A percentile compares a stretch with the other conserved stretches of the same genome.
Conservation (phyloP, 2,329 filamentous ascomycete genomes). For the Trichophyton simii region DNA sequence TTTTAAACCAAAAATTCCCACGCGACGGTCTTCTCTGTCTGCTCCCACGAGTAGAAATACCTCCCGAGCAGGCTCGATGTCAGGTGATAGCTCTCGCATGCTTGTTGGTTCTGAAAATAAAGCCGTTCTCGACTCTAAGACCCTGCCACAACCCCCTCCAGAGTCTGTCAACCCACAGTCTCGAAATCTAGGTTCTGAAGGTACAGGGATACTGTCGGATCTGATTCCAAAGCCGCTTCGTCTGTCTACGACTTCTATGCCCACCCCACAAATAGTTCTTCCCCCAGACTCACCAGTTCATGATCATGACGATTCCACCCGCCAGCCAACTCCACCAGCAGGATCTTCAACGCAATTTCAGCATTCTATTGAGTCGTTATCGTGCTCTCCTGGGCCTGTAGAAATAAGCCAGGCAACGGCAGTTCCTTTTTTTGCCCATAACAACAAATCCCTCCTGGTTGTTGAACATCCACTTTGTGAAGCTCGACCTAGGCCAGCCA, state of each 20-base stretch:
- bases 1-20: constrained; percentile 26
- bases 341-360: constrained; percentile 20
- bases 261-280: background rate
- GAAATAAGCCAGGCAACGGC: constrained; percentile 52
- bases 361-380: constrained; percentile 36
- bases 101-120: background rate
- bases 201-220: background rate
- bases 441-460: constrained; percentile 51
- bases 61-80: constrained; percentile 34
- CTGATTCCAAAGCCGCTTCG: background rate
- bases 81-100: constrained; percentile 27
- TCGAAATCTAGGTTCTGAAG: background rate
- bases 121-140: background rate
- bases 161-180: background rate
- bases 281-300: background rate
- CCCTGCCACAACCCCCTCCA: background rate
- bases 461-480: constrained; percentile 37
- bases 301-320: background rate
- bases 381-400: constrained; percentile 38
- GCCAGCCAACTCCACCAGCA: constrained; percentile 3
- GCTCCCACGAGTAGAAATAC: constrained; percentile 35
- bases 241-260: background rate
- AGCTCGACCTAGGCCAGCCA: constrained; percentile 16
- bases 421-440: constrained; percentile 49
- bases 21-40: constrained; percentile 34